A percentile compares a stretch with the other conserved stretches of the same genome.
Evolutionary conservation across 2,329 filamentous ascomycete genomes (phyloP).

Genomic region (Periconia sp.): DNA sequence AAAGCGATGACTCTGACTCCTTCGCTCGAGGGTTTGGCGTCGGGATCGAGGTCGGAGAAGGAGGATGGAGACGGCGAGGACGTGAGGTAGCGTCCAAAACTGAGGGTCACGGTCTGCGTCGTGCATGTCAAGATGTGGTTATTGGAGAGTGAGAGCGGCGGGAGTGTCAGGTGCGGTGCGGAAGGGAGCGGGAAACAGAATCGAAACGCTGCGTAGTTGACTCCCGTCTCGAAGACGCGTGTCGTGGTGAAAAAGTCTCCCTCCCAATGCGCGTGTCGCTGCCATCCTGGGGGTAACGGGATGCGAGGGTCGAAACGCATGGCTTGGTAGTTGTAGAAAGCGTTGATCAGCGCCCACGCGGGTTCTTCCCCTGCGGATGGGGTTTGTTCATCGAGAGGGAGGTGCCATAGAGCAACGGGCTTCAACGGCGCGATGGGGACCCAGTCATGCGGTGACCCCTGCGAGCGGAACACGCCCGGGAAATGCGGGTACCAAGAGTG

Average conservation of each 20-base stretch:
- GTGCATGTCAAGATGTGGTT: not conserved
- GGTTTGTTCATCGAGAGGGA: no score
- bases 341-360: not conserved
- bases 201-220: not conserved
- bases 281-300: not conserved
- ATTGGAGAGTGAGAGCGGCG: not conserved
- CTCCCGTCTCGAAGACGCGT: not conserved
- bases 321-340: slow-evolving; percentile 1
- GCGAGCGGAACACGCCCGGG: not conserved
- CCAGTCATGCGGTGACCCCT: not conserved
- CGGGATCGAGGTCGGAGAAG: not conserved
- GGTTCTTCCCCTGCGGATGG: not conserved
- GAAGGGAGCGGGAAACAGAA: slow-evolving; percentile 1
- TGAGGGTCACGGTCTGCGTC: not conserved
- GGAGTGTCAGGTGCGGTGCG: not conserved
- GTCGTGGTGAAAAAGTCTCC: slow-evolving; percentile 1
- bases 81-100: not conserved
- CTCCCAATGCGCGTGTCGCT: not conserved
- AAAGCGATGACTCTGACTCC: not conserved
- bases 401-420: not conserved
- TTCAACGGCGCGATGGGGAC: not conserved
- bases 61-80: not conserved
- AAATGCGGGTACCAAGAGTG: slow-evolving; percentile 1
- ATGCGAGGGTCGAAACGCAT: not conserved
- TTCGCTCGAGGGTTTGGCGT: not conserved